A percentile compares a stretch with the other conserved stretches of the same genome.
phyloP scores from a whole-genome alignment of 257 asterid species.

The Solanum pimpinellifolium region DNA sequence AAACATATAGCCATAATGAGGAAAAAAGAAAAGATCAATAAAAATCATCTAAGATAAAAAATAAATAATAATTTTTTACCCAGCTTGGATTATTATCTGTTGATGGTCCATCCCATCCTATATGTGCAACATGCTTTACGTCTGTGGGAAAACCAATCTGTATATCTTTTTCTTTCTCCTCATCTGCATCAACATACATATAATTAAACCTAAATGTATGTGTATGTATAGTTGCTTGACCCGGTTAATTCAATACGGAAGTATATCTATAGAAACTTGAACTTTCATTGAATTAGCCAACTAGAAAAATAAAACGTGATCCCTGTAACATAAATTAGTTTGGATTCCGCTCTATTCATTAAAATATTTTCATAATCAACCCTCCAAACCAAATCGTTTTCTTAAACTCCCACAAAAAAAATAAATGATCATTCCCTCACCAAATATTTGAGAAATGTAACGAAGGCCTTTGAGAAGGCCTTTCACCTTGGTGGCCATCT shows the following conservation, averaged over 20 bases:
- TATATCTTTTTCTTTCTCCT: constrained; percentile 56
- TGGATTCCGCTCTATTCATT: neutral
- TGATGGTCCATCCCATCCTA: constrained; percentile 89
- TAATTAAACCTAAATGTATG: neutral
- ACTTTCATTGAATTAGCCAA: neutral
- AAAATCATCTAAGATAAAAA: neutral
- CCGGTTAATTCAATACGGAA: neutral
- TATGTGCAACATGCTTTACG: constrained; percentile 97
- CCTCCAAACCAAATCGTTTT: neutral
- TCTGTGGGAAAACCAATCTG: constrained; percentile 92
- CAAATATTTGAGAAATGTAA: constrained; percentile 92
- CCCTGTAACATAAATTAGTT: neutral
- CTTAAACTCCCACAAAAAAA: neutral
- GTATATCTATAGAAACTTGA: neutral
- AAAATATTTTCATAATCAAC: neutral
- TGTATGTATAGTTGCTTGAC: neutral
- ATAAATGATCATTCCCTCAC: constrained; percentile 16
- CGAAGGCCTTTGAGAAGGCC: constrained; percentile 88
- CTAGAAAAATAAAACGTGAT: neutral
- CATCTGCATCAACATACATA: constrained; percentile 35
- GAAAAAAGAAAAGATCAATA: neutral
- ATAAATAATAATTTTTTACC: constrained; percentile 22
- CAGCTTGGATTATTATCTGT: constrained; percentile 60
- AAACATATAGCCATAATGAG: neutral
- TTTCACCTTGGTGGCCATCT: constrained; percentile 67